Percentiles rank a stretch among this genome's conserved stretches.
Conservation (phyloP, 139 green algal genomes). For the Dunaliella primolecta region DNA sequence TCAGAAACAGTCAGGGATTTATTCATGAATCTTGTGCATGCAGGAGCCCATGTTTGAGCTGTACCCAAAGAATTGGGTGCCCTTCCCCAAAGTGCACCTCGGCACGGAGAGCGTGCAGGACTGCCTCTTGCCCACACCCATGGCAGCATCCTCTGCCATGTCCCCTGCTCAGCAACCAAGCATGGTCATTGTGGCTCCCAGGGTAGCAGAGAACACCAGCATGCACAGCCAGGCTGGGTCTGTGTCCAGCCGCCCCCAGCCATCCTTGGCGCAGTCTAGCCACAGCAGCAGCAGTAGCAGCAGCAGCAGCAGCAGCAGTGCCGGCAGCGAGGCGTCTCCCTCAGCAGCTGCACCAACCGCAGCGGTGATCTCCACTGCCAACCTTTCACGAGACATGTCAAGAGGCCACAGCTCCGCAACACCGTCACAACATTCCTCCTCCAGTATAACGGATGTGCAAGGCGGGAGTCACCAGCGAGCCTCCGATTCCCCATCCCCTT, state of each 20-base stretch:
- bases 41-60: slow-evolving; percentile 36
- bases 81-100: neutral
- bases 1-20: too few relatives aligned
- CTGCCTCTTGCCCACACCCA: slow-evolving; percentile 19
- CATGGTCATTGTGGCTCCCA: too few relatives aligned
- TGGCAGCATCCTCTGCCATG: neutral
- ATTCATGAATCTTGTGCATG: too few relatives aligned
- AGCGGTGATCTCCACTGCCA: too few relatives aligned
- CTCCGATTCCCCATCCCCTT: neutral
- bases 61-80: neutral
- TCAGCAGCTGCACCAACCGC: too few relatives aligned
- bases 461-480: neutral
- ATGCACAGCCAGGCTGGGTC: neutral
- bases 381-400: too few relatives aligned
- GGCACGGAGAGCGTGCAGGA: slow-evolving; percentile 21
- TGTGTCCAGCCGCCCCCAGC: neutral
- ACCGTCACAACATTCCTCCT: too few relatives aligned
- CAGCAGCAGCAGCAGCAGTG: neutral
- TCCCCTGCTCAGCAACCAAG: too few relatives aligned
- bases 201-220: too few relatives aligned
- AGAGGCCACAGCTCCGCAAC: neutral
- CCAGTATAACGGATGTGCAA: too few relatives aligned
- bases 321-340: neutral
- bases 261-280: neutral
- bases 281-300: neutral